phyloP scores from a whole-genome alignment of 495 filamentous ascomycete genomes.

The Geopyxis carbonaria region DNA sequence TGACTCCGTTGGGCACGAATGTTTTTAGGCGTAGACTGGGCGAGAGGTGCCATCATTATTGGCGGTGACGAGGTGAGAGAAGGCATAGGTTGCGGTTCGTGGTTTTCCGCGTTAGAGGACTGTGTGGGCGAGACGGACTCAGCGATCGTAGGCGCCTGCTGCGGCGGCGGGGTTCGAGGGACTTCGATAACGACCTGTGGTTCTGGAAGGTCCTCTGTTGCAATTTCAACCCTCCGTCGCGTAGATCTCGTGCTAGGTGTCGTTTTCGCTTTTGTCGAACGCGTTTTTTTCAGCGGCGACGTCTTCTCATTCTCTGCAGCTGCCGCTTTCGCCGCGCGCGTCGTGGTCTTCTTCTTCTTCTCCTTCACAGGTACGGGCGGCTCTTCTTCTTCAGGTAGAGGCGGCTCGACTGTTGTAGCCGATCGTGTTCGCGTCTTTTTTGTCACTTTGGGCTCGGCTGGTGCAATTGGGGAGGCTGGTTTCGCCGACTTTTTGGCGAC shows the following conservation, averaged over 20 bases:
- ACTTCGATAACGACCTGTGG: not conserved
- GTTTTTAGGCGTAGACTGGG: conserved; percentile 7
- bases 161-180: not conserved
- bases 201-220: not conserved
- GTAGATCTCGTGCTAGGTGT: not conserved
- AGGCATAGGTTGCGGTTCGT: conserved; percentile 1
- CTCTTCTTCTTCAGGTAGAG: not conserved
- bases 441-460: not conserved
- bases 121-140: conserved; percentile 3
- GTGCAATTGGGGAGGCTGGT: not conserved
- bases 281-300: not conserved
- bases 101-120: conserved; percentile 22
- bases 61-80: conserved; percentile 18
- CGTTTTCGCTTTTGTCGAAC: not conserved
- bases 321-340: not conserved
- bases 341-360: not conserved
- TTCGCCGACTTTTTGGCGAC: not conserved
- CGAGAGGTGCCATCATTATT: too few relatives aligned
- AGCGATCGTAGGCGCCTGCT: not conserved
- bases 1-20: not conserved
- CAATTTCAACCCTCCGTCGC: not conserved
- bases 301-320: not conserved
- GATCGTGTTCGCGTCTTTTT: not conserved
- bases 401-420: not conserved
- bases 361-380: not conserved